A percentile compares a stretch with the other conserved stretches of the same genome.
These are phyloP conservation scores for Colletotrichum cordylinicola DNA, from an alignment of 2,329 filamentous ascomycete genomes.

Conservation along the genomic window DNA sequence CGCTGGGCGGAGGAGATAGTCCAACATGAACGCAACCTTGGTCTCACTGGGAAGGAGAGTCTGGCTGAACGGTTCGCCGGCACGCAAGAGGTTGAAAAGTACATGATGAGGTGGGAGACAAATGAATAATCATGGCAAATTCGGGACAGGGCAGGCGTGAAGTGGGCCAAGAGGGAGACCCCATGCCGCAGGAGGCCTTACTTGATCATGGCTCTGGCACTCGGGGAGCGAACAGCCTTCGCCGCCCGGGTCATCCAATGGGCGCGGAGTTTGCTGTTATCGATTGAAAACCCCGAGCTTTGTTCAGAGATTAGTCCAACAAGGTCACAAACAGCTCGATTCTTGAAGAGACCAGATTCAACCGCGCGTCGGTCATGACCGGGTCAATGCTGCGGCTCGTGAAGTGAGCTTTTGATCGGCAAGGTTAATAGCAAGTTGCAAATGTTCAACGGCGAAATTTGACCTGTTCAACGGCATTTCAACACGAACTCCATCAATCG, in stretches of 20 bases:
- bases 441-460: not conserved
- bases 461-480: not conserved
- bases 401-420: not conserved
- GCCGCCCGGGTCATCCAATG: not conserved
- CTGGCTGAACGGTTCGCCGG: conserved; percentile 21
- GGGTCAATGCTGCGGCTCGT: not conserved
- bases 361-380: not conserved
- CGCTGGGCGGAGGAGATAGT: conserved; percentile 20
- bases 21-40: not conserved
- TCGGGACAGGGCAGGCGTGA: not conserved
- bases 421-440: not conserved
- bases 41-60: conserved; percentile 7
- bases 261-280: not conserved
- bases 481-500: not conserved
- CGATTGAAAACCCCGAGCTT: not conserved
- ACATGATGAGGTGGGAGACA: conserved; percentile 13
- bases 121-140: not conserved
- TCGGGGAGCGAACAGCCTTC: not conserved
- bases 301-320: not conserved
- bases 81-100: conserved; percentile 23
- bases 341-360: not conserved
- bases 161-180: not conserved
- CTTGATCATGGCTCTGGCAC: not conserved
- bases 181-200: not conserved
- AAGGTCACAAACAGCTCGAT: not conserved